Evolutionary conservation across 2,329 filamentous ascomycete species (phyloP).

Genomic region (Hortaea werneckii): DNA sequence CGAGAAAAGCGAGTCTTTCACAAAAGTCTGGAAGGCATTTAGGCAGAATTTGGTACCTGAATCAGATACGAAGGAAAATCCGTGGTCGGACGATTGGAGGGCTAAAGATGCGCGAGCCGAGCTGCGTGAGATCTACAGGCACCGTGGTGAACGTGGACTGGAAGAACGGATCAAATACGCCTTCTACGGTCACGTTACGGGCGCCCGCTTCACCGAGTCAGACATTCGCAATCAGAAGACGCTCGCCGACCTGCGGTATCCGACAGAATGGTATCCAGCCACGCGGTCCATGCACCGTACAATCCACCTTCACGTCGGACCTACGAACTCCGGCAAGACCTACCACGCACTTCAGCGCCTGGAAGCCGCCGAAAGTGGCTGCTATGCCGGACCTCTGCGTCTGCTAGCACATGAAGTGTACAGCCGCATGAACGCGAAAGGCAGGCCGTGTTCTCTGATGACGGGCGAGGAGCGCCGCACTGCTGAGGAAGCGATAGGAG

Average conservation of each 20-base stretch:
- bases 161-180: constrained; percentile 46
- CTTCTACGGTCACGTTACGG: constrained; percentile 57
- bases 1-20: constrained; percentile 12
- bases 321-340: constrained; percentile 97
- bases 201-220: constrained; percentile 45
- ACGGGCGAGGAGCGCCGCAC: constrained; percentile 84
- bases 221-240: constrained; percentile 51
- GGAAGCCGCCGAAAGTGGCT: constrained; percentile 62
- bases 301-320: constrained; percentile 86
- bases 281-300: constrained; percentile 72
- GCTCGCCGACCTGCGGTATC: constrained; percentile 76
- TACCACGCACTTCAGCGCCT: constrained; percentile 84
- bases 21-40: constrained; percentile 18
- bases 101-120: constrained; percentile 7
- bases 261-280: constrained; percentile 82
- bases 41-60: neutral
- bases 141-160: constrained; percentile 15
- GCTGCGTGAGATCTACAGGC: constrained; percentile 7
- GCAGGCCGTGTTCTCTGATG: constrained; percentile 65
- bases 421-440: constrained; percentile 69
- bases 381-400: constrained; percentile 84
- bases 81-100: neutral
- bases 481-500: constrained; percentile 29
- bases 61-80: neutral
- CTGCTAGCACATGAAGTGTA: constrained; percentile 93